Conservation (phyloP, 495 filamentous ascomycete genomes). For the Lentithecium fluviatile region DNA sequence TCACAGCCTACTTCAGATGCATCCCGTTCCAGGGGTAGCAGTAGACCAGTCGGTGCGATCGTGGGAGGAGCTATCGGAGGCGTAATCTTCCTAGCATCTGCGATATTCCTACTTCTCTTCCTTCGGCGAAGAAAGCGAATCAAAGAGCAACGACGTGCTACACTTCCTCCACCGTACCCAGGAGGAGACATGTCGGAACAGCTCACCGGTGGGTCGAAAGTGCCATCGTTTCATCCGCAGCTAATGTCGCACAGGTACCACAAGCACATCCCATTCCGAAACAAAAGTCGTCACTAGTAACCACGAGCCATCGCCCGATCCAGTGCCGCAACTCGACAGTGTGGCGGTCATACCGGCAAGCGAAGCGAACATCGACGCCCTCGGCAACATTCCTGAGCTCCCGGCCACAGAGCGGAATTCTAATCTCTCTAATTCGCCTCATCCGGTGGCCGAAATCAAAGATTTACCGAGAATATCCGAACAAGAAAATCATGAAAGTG, state of each 20-base stretch:
- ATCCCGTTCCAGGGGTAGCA: not conserved
- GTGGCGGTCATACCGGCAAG: constrained; percentile 14
- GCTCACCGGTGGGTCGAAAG: constrained; percentile 12
- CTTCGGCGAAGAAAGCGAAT: not conserved
- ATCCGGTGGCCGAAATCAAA: not conserved
- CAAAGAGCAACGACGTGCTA: constrained; percentile 8
- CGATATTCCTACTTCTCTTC: constrained; percentile 6
- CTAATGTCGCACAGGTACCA: constrained; percentile 3
- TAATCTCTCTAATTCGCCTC: not conserved
- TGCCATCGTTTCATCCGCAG: not conserved
- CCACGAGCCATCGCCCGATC: not conserved
- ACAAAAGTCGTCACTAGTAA: not conserved
- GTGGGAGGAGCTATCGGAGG: constrained; percentile 18
- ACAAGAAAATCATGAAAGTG: not conserved
- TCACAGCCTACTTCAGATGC: no score
- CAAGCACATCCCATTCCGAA: constrained; percentile 1
- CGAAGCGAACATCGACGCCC: constrained; percentile 9
- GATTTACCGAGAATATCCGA: not conserved
- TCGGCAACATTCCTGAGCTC: constrained; percentile 28
- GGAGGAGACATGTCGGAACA: constrained; percentile 25
- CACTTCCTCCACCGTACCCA: constrained; percentile 23
- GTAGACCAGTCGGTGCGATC: constrained; percentile 8
- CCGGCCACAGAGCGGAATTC: not conserved
- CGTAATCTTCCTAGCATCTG: not conserved
- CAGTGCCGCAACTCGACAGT: constrained; percentile 27